These are phyloP conservation scores for Aleurites moluccanus DNA, from an alignment of 441 rosid genomes.

Conservation along the genomic window DNA sequence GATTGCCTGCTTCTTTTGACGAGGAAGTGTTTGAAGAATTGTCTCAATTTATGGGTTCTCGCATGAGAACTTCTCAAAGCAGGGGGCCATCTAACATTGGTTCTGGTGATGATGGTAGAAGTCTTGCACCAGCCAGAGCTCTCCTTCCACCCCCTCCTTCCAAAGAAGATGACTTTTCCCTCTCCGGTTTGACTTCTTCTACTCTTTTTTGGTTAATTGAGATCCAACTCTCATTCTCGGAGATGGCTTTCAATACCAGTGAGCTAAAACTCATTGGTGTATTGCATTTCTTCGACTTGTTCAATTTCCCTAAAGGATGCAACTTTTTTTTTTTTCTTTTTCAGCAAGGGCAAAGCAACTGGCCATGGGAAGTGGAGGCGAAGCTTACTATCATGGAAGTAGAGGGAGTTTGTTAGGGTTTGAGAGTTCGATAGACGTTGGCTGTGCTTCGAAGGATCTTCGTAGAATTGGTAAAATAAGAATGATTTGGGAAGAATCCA, in stretches of 20 bases:
- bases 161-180: slow-evolving; percentile 53
- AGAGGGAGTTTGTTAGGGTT: slow-evolving; percentile 54
- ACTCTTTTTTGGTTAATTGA: too few species aligned
- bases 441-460: slow-evolving; percentile 51
- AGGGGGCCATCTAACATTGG: slow-evolving; percentile 30
- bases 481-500: slow-evolving; percentile 95
- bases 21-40: slow-evolving; percentile 93
- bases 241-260: too few species aligned
- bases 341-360: slow-evolving; percentile 64
- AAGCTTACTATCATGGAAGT: slow-evolving; percentile 35
- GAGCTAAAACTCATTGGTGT: too few species aligned
- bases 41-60: slow-evolving; percentile 85
- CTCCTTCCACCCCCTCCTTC: slow-evolving; percentile 64
- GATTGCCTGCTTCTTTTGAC: slow-evolving; percentile 93
- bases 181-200: slow-evolving; percentile 29
- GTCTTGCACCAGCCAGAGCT: slow-evolving; percentile 31
- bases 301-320: background rate
- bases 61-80: slow-evolving; percentile 58
- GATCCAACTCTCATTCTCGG: too few species aligned
- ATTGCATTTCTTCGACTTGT: slow-evolving; percentile 4
- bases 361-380: slow-evolving; percentile 45
- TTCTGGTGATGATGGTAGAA: slow-evolving; percentile 36
- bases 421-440: slow-evolving; percentile 41
- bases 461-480: slow-evolving; percentile 83
- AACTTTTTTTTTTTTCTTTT: background rate